Evolutionary conservation across 73 alveolate species (phyloP), one percentile per base, ranked within the genome.

Genomic region (Paramecium tetraurelia): DNA sequence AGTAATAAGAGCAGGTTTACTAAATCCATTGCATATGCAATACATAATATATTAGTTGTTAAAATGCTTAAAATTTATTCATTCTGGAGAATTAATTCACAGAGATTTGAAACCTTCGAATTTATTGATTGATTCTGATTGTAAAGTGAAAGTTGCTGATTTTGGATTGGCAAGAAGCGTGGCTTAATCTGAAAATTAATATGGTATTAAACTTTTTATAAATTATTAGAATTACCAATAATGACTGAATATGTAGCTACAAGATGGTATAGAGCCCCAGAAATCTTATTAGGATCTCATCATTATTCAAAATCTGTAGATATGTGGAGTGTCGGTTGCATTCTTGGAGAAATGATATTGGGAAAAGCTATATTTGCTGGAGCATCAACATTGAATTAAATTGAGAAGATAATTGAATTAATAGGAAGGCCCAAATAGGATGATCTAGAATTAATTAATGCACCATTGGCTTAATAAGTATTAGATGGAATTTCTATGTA

Each of bases 361-460:
- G 96, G 96, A 0, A 93, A 93, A 59, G 95, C 96, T 16, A 93
- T 93, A 85, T 93, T 93, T 80, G 88, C 96, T 6, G 96, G 96
- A 6, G 85, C 95, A 1, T 90, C 95, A 38, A 93, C 96, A 31
- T 59, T 93, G 72, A 89, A 84, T 89, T 93, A 93, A 83, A 93
- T 93, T 16, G 92, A 93, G 70, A 93, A 93, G 53, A 93, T 93
- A 10, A 88, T 95, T 84, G 98, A 95, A 58, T 86, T 95, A 14
- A 93, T 95, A 7, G 98, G 98, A 5, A 95, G 96, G 93, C 98
- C 98, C 8, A 50, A 86, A 58, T 80, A 57, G 70, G 97, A 95
- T n/a, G 98, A 95, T 89, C 58, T 95, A 69, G 96, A 95, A 43
- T 92, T 95, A n/a, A 95, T 95, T n/a, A 92, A 95, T 50, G 86